A percentile compares a stretch with the other conserved stretches of the same genome.
Evolutionary conservation across 192 early-diverging fungal species (phyloP).

Genomic region (Rhizophagus prolifer): DNA sequence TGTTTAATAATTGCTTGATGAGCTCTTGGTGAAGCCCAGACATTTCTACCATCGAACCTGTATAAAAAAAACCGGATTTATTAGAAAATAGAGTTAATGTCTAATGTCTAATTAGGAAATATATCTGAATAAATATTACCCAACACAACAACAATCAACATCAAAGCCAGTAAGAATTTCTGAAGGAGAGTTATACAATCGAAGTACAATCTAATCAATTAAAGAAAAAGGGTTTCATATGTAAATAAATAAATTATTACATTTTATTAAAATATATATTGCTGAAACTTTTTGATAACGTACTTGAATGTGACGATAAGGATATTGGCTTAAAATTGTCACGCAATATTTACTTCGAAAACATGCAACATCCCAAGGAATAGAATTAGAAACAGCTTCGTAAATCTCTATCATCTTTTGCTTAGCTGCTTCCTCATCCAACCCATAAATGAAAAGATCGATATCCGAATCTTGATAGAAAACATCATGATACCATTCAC

Average conservation of each 20-base stretch:
- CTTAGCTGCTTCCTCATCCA: conserved; percentile 43
- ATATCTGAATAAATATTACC: neutral
- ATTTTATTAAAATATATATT: too few relatives aligned
- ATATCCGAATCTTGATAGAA: conserved; percentile 31
- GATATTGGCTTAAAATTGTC: conserved; percentile 21
- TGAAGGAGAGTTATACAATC: conserved; percentile 7
- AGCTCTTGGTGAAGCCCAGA: conserved; percentile 4
- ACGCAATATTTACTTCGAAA: conserved; percentile 9
- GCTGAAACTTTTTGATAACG: too few relatives aligned
- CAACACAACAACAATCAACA: conserved; percentile 18
- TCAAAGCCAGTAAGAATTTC: conserved; percentile 21
- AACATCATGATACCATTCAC: conserved; percentile 9
- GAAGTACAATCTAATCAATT: conserved; percentile 1
- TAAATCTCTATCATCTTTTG: conserved; percentile 40
- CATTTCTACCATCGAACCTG: conserved; percentile 6
- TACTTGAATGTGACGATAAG: conserved; percentile 21
- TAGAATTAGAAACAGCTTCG: conserved; percentile 20
- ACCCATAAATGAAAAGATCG: conserved; percentile 47
- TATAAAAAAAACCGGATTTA: too few relatives aligned
- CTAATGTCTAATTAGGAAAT: too few relatives aligned
- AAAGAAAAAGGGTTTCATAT: too few relatives aligned
- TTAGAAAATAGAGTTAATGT: too few relatives aligned
- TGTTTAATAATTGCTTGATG: conserved; percentile 18
- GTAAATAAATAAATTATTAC: too few relatives aligned
- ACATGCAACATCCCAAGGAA: conserved; percentile 17